Base-by-base conservation (phyloP, 2,329 filamentous ascomycete genomes). In the Penicillium polonicum region DNA sequence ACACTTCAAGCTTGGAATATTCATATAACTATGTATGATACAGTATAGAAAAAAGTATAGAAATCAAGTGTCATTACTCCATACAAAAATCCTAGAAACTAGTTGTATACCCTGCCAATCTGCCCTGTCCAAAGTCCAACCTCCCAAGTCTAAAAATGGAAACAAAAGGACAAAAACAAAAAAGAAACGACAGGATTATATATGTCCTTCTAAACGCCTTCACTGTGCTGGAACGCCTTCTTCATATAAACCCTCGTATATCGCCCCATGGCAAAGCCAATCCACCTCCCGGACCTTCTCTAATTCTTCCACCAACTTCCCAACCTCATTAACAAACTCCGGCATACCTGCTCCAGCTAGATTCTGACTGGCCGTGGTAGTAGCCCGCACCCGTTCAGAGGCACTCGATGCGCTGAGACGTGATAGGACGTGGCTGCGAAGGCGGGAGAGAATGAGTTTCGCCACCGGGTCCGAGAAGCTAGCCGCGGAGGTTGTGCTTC, bases 321-420 rank as follows among this genome's bases (percentile, higher is more conserved):
- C 81, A 21, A 88, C 83, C 58, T 85, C 82, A 25, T 72, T 78
- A 10, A 85, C 80, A 65, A 87, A 87, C 63, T 88, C 85, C 0
- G 83, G 81, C 71, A 88, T 80, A 4, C 85, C 85, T 15, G 81
- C 83, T 1, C 79, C 79, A 6, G 85, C 83, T 42, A 88, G 74
- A 9, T 80, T 80, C 60, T 87, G 84, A 13, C 79, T 83, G 8
- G 85, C 85, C 1, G 80, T 82, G 33, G 79, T 83, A 0, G 83
- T 84, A 10, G 80, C 80, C 13, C 82, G 77, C 15, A 87, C 82
- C 19, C 83, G 74, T 65, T 88, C 85, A 17, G 81, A 81, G 2
- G 82, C 82, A 61, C 82, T 86, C n/a, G 78, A 79, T n/a, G 85
- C 85, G 41, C 79, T 81, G 1, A 88, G 76, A 10, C 85, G 82